Evolutionary conservation across 2,329 filamentous ascomycete genomes (phyloP).

Genomic region (Aspergillus fumigatiaffinis): DNA sequence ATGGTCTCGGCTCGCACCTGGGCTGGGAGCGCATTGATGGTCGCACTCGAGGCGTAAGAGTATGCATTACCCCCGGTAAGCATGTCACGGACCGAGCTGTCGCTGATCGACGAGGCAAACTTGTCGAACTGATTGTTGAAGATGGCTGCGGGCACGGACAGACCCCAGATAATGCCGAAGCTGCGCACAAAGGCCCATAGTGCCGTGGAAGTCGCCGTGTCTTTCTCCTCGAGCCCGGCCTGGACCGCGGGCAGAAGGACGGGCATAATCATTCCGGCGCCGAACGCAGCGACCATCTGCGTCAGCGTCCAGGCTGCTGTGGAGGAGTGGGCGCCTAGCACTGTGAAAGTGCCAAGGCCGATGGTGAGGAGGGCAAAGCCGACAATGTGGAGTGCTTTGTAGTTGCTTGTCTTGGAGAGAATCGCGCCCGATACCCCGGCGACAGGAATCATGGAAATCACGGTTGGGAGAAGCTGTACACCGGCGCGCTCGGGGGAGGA

Average conservation of each 20-base stretch:
- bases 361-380: slow-evolving; percentile 39
- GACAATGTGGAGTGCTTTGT: slow-evolving; percentile 30
- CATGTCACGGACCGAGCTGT: background rate
- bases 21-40: background rate
- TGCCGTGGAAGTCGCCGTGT: background rate
- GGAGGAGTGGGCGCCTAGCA: slow-evolving; percentile 37
- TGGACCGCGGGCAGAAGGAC: slow-evolving; percentile 44
- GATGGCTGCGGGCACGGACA: slow-evolving; percentile 1
- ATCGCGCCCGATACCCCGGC: slow-evolving; percentile 21
- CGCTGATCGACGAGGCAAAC: background rate
- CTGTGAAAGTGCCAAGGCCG: slow-evolving; percentile 40
- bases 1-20: background rate
- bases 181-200: slow-evolving; percentile 1
- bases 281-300: slow-evolving; percentile 40
- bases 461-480: slow-evolving; percentile 16
- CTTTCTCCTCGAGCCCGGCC: slow-evolving; percentile 21
- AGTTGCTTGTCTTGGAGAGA: slow-evolving; percentile 23
- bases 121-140: slow-evolving; percentile 1
- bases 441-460: slow-evolving; percentile 13
- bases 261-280: slow-evolving; percentile 42
- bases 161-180: slow-evolving; percentile 4
- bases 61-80: background rate
- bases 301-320: slow-evolving; percentile 42
- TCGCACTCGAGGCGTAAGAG: background rate
- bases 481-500: slow-evolving; percentile 27